Conservation (phyloP, 768 basidiomycete genomes). For the Tricholoma flavovirens region DNA sequence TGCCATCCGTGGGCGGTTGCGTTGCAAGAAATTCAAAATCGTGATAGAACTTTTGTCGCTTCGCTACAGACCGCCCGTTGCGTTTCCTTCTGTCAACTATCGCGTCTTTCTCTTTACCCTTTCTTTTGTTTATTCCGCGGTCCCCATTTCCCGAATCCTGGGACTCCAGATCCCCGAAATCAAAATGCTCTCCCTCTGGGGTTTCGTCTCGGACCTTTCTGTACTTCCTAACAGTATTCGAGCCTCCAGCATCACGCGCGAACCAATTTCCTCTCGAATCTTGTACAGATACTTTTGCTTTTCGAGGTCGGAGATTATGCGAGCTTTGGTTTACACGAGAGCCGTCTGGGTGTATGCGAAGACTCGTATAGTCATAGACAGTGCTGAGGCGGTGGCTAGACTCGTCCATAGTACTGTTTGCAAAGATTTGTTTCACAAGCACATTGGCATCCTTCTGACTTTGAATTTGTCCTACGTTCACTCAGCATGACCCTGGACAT, state of each 20-base stretch:
- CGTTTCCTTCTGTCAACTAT: slow-evolving; percentile 5
- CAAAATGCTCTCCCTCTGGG: slow-evolving; percentile 8
- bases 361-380: slow-evolving; percentile 57
- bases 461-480: too few relatives aligned
- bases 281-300: slow-evolving; percentile 30
- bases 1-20: slow-evolving; percentile 4
- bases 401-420: slow-evolving; percentile 6
- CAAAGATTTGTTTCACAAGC: neutral
- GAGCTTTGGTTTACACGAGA: slow-evolving; percentile 48
- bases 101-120: slow-evolving; percentile 6
- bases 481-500: slow-evolving; percentile 18
- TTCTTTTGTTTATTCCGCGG: neutral
- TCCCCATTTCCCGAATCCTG: neutral
- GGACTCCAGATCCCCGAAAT: neutral
- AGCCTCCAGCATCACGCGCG: slow-evolving; percentile 60
- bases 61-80: slow-evolving; percentile 25
- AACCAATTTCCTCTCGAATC: slow-evolving; percentile 60
- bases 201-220: slow-evolving; percentile 16
- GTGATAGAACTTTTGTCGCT: slow-evolving; percentile 38
- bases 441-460: neutral
- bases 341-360: slow-evolving; percentile 63
- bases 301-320: slow-evolving; percentile 27
- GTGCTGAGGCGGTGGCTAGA: slow-evolving; percentile 40
- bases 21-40: slow-evolving; percentile 51
- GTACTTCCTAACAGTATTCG: slow-evolving; percentile 33